A percentile compares a stretch with the other conserved stretches of the same genome.
These are phyloP conservation scores for Apiospora sp. DNA, from an alignment of 2,329 filamentous ascomycete genomes.

Conservation along the genomic window DNA sequence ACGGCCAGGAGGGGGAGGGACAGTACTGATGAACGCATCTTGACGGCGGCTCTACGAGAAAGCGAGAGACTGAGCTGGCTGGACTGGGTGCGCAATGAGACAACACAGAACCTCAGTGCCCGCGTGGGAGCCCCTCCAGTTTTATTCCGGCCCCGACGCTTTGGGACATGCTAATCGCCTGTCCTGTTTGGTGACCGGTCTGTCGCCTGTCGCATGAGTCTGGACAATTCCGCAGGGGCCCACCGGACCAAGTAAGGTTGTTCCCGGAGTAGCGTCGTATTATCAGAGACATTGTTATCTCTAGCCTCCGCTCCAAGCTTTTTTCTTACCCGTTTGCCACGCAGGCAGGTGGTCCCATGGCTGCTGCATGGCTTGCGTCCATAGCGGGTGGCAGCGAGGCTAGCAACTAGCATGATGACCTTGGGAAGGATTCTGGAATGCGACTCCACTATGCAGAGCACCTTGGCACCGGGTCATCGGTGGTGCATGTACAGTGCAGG, in stretches of 20 bases:
- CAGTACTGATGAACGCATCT: conserved; percentile 37
- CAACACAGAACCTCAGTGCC: neutral
- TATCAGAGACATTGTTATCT: neutral
- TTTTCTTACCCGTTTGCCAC: neutral
- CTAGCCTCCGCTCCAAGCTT: neutral
- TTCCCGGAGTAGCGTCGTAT: neutral
- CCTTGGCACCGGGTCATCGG: neutral
- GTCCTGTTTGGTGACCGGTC: neutral
- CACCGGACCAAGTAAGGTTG: conserved; percentile 10
- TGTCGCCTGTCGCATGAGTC: neutral
- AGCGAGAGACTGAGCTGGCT: conserved; percentile 20
- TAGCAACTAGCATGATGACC: neutral
- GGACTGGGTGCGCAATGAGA: neutral
- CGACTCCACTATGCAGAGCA: neutral
- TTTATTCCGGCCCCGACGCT: neutral
- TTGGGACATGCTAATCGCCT: neutral
- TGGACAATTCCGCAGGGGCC: neutral
- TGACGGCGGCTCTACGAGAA: conserved; percentile 26
- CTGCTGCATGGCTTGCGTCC: neutral
- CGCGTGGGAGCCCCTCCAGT: neutral
- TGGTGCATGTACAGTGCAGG: neutral
- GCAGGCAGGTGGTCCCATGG: neutral
- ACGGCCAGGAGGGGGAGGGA: conserved; percentile 34
- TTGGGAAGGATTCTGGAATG: neutral
- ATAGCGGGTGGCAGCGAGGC: neutral